Conservation (phyloP, 768 basidiomycete species). For the Lactifluus volemus region DNA sequence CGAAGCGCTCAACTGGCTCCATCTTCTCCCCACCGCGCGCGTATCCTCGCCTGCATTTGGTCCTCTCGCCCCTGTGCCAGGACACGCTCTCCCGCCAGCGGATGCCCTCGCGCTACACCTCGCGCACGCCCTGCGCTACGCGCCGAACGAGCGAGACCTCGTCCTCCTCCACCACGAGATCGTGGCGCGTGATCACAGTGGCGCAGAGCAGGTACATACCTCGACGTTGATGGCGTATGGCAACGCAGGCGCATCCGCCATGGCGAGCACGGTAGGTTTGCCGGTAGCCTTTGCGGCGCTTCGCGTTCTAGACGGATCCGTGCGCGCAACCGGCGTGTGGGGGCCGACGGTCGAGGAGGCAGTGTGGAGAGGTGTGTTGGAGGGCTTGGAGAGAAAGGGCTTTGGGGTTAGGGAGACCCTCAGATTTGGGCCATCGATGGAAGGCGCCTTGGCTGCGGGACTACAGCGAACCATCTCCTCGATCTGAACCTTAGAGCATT, state of each 20-base stretch:
- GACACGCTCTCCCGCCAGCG: slow-evolving; percentile 41
- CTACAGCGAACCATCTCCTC: slow-evolving; percentile 4
- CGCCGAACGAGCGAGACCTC: slow-evolving; percentile 68
- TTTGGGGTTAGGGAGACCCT: slow-evolving; percentile 34
- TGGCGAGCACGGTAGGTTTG: slow-evolving; percentile 86
- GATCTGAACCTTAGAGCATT: not conserved
- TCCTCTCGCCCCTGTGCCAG: slow-evolving; percentile 38
- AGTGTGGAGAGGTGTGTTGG: slow-evolving; percentile 56
- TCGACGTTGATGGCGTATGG: slow-evolving; percentile 63
- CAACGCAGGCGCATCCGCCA: slow-evolving; percentile 54
- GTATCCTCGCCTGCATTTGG: slow-evolving; percentile 12
- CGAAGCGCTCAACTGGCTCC: slow-evolving; percentile 47
- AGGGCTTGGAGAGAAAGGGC: slow-evolving; percentile 44
- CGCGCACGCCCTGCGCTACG: slow-evolving; percentile 61
- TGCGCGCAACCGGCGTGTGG: slow-evolving; percentile 48
- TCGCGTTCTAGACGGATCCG: slow-evolving; percentile 52
- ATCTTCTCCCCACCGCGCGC: slow-evolving; percentile 21
- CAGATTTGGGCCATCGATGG: slow-evolving; percentile 38
- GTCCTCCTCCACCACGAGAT: slow-evolving; percentile 84
- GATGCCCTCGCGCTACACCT: slow-evolving; percentile 71
- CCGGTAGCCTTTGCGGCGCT: slow-evolving; percentile 81
- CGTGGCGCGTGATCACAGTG: slow-evolving; percentile 33
- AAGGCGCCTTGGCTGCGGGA: slow-evolving; percentile 10
- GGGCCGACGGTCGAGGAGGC: slow-evolving; percentile 53
- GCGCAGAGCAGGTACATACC: slow-evolving; percentile 46